Evolutionary conservation across 345 rosid genomes (phyloP).

Genomic region (Trapa bicornis): DNA sequence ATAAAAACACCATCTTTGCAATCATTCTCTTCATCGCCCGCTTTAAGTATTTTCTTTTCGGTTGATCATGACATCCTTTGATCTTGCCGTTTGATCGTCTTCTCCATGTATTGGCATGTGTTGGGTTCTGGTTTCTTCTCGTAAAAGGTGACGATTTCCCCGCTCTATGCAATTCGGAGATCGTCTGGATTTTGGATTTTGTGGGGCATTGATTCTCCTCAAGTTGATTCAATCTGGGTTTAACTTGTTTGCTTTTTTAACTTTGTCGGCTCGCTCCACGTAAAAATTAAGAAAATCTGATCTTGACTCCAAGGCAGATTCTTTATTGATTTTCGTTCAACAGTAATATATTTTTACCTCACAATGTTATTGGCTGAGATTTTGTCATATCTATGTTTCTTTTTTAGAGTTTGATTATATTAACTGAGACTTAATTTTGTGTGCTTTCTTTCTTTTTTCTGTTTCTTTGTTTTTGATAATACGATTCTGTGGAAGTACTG

Average conservation of each 20-base stretch:
- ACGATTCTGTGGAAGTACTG: neutral
- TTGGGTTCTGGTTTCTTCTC: neutral
- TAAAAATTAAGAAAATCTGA: constrained; percentile 1
- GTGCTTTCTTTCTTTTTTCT: neutral
- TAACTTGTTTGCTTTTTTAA: neutral
- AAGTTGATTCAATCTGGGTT: constrained; percentile 1
- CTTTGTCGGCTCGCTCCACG: constrained; percentile 1
- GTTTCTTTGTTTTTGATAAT: neutral
- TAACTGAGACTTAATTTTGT: neutral
- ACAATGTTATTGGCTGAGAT: neutral
- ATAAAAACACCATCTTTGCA: neutral
- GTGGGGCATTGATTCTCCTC: neutral
- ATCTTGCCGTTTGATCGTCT: neutral
- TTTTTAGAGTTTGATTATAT: neutral
- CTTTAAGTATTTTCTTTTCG: neutral
- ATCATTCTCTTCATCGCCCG: neutral
- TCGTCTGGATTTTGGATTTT: neutral
- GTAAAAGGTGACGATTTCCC: neutral
- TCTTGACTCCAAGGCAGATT: constrained; percentile 1
- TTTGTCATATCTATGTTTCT: neutral
- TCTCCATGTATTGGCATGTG: neutral
- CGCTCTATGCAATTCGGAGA: neutral
- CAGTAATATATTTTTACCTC: neutral
- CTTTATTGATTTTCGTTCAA: neutral
- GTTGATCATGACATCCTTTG: neutral